These are phyloP conservation scores for Ceratocystis smalleyi DNA, from an alignment of 2,329 filamentous ascomycete genomes.

Conservation along the genomic window DNA sequence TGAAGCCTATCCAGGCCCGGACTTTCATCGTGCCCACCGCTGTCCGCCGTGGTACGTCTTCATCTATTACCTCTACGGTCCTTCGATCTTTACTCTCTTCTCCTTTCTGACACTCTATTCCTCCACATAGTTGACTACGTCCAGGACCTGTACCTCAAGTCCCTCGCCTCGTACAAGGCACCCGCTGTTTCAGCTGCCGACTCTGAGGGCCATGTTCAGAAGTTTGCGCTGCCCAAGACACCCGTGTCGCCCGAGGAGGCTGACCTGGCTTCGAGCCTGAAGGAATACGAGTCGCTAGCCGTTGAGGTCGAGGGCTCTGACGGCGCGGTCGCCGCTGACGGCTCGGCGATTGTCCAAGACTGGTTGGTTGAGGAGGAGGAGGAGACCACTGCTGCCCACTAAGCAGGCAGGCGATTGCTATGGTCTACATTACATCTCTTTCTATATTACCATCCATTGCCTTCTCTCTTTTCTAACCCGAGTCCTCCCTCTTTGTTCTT, in stretches of 20 bases:
- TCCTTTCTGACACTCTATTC: neutral
- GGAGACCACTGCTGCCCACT: slow-evolving; percentile 34
- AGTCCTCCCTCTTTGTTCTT: neutral
- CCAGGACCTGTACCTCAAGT: slow-evolving; percentile 92
- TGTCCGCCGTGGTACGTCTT: slow-evolving; percentile 43
- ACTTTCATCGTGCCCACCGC: slow-evolving; percentile 46
- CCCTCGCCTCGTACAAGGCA: slow-evolving; percentile 90
- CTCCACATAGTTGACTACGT: slow-evolving; percentile 67
- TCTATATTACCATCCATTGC: neutral
- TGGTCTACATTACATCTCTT: neutral
- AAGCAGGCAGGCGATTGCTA: neutral
- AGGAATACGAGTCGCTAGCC: slow-evolving; percentile 85
- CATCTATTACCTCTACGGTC: neutral
- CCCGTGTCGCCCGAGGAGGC: slow-evolving; percentile 84
- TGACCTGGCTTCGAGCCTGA: slow-evolving; percentile 79
- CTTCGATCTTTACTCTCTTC: slow-evolving; percentile 13
- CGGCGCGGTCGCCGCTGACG: slow-evolving; percentile 40
- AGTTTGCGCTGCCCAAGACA: slow-evolving; percentile 64
- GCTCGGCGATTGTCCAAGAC: slow-evolving; percentile 43
- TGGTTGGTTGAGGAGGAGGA: slow-evolving; percentile 77
- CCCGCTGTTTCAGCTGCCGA: slow-evolving; percentile 70
- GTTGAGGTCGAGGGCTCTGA: slow-evolving; percentile 89
- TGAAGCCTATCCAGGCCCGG: slow-evolving; percentile 37
- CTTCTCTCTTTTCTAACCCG: slow-evolving; percentile 7
- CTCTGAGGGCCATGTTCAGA: slow-evolving; percentile 78